Percentiles rank a stretch among this genome's conserved stretches.
phyloP scores from a whole-genome alignment of 1,139 yeast species.

The Saccharomyces hybrid region DNA sequence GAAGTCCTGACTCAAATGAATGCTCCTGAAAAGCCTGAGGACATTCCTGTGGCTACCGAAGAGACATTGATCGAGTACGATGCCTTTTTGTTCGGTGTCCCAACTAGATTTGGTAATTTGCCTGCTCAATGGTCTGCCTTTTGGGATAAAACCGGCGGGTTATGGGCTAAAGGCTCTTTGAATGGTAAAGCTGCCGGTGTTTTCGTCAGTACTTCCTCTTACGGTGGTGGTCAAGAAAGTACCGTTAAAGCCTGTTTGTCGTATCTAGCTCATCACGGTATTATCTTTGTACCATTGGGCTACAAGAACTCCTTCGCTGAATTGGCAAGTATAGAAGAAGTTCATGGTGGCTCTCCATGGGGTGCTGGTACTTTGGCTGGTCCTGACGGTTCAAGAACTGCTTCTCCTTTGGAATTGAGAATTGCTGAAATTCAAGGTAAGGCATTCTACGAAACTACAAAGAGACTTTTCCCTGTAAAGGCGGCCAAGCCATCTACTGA shows the following conservation, averaged over 20 bases:
- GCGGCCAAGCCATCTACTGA: conserved; percentile 3
- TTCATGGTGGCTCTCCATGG: conserved; percentile 71
- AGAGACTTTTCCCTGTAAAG: conserved; percentile 11
- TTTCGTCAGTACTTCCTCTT: conserved; percentile 48
- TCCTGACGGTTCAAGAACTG: conserved; percentile 58
- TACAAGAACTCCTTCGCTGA: conserved; percentile 44
- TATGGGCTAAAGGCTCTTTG: conserved; percentile 53
- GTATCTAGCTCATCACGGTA: conserved; percentile 52
- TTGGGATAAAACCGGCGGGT: conserved; percentile 54
- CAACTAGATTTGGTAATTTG: conserved; percentile 55
- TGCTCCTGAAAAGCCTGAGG: conserved; percentile 53
- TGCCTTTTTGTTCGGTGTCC: conserved; percentile 56
- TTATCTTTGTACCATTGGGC: conserved; percentile 55
- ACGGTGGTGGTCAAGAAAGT: conserved; percentile 64
- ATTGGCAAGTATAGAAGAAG: conserved; percentile 47
- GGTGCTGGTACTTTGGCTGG: conserved; percentile 66
- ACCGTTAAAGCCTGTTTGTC: conserved; percentile 46
- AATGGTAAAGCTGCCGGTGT: conserved; percentile 51
- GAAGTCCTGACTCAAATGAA: conserved; percentile 54
- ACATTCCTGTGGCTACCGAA: conserved; percentile 44
- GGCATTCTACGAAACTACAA: conserved; percentile 44
- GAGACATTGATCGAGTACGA: conserved; percentile 46
- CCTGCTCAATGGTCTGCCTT: conserved; percentile 59
- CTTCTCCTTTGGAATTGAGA: conserved; percentile 50
- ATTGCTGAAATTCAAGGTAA: conserved; percentile 59